Evolutionary conservation across 2,329 filamentous ascomycete species (phyloP).

Genomic region (Alternaria sp.): DNA sequence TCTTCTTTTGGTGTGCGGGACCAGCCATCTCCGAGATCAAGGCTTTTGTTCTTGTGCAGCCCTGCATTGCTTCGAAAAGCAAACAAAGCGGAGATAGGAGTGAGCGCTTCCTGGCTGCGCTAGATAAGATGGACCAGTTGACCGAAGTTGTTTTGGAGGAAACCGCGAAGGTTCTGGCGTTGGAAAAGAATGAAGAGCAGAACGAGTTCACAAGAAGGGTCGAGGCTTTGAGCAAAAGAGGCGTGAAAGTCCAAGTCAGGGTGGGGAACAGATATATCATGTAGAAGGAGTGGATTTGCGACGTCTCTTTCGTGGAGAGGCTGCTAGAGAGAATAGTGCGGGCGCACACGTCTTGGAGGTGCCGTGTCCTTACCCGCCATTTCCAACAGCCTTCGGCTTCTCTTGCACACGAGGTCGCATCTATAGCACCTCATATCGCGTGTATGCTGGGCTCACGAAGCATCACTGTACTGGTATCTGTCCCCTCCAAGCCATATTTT

Average conservation of each 20-base stretch:
- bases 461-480: conserved; percentile 39
- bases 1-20: conserved; percentile 15
- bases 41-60: neutral
- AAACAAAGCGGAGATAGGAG: neutral
- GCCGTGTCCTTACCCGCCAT: neutral
- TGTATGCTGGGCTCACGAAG: conserved; percentile 26
- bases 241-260: neutral
- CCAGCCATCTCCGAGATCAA: conserved; percentile 2
- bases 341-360: neutral
- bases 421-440: neutral
- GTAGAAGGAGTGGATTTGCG: neutral
- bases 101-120: conserved; percentile 1
- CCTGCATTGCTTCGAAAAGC: neutral
- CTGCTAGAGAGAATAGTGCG: neutral
- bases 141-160: neutral
- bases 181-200: neutral
- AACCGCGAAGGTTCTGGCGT: neutral
- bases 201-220: conserved; percentile 6
- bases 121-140: conserved; percentile 2
- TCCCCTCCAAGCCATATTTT: conserved; percentile 38
- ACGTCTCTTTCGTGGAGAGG: neutral
- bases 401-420: neutral
- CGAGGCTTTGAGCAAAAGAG: neutral
- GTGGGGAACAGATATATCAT: neutral
- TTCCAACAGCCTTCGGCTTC: neutral